These are phyloP conservation scores for Botrytis fabae DNA, from an alignment of 2,329 filamentous ascomycete species.

Conservation along the genomic window DNA sequence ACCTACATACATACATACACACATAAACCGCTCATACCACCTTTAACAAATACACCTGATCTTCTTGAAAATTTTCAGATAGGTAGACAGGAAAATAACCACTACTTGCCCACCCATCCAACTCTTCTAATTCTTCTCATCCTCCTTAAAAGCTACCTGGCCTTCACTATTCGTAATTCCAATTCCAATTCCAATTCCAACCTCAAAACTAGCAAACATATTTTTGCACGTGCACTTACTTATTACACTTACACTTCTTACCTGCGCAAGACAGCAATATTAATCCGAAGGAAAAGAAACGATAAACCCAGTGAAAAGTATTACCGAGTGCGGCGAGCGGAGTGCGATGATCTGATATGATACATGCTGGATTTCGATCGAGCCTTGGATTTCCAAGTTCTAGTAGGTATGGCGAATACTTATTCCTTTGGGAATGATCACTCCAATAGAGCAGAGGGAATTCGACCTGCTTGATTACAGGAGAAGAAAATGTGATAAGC, in stretches of 20 bases:
- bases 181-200: neutral
- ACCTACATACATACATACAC: too few relatives aligned
- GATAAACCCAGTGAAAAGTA: neutral
- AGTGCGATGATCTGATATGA: neutral
- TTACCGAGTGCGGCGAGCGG: fast-evolving
- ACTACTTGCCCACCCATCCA: neutral
- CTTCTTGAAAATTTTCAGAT: neutral
- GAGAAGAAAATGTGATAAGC: neutral
- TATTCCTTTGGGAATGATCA: neutral
- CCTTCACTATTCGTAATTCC: neutral
- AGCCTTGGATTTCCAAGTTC: neutral
- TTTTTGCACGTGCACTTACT: neutral
- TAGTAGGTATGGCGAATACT: neutral
- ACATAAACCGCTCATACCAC: neutral
- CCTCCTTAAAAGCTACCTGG: neutral
- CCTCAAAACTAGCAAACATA: neutral
- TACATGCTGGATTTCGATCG: neutral
- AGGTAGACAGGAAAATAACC: neutral
- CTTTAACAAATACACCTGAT: neutral
- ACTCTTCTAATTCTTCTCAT: too few relatives aligned
- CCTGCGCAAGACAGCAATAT: neutral
- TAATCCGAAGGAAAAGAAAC: too few relatives aligned
- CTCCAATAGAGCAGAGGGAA: neutral
- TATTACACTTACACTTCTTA: too few relatives aligned
- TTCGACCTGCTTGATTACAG: neutral